phyloP scores from a whole-genome alignment of 2,329 filamentous ascomycete genomes.

The Fusarium avenaceum region DNA sequence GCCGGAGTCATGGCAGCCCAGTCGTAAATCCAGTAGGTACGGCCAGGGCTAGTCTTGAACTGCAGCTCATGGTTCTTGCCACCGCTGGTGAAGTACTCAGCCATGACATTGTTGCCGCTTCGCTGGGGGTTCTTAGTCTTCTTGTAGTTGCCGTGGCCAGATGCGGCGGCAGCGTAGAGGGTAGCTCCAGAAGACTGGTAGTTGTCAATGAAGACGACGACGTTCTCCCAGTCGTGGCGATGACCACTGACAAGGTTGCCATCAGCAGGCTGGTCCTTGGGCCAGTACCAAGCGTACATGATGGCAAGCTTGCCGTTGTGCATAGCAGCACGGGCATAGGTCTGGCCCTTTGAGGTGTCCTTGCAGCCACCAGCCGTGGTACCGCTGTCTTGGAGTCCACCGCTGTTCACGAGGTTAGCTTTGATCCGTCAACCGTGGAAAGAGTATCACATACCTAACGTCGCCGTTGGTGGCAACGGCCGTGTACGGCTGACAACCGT shows the following conservation, averaged over 20 bases:
- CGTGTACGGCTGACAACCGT: conserved; percentile 73
- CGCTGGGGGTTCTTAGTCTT: conserved; percentile 40
- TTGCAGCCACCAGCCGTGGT: conserved; percentile 50
- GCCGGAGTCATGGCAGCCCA: conserved; percentile 58
- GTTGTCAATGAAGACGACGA: conserved; percentile 52
- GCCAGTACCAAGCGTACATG: conserved; percentile 62
- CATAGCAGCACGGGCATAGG: conserved; percentile 53
- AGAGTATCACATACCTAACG: conserved; percentile 59
- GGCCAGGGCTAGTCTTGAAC: conserved; percentile 54
- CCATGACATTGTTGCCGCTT: conserved; percentile 44
- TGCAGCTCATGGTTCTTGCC: conserved; percentile 55
- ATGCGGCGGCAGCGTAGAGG: conserved; percentile 55
- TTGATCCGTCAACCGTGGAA: rapidly evolving
- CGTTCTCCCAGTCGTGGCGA: conserved; percentile 59
- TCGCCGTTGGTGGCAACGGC: conserved; percentile 69
- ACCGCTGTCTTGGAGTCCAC: conserved; percentile 53
- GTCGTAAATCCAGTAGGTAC: conserved; percentile 57
- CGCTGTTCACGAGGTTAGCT: conserved; percentile 34
- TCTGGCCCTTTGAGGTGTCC: conserved; percentile 53
- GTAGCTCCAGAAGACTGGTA: conserved; percentile 39
- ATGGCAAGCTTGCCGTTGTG: conserved; percentile 40
- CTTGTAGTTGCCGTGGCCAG: conserved; percentile 55
- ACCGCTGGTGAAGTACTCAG: conserved; percentile 52
- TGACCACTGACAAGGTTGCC: conserved; percentile 52
- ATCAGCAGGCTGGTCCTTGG: conserved; percentile 59